phyloP scores from a whole-genome alignment of 768 basidiomycete species.

The Suillus occidentalis region DNA sequence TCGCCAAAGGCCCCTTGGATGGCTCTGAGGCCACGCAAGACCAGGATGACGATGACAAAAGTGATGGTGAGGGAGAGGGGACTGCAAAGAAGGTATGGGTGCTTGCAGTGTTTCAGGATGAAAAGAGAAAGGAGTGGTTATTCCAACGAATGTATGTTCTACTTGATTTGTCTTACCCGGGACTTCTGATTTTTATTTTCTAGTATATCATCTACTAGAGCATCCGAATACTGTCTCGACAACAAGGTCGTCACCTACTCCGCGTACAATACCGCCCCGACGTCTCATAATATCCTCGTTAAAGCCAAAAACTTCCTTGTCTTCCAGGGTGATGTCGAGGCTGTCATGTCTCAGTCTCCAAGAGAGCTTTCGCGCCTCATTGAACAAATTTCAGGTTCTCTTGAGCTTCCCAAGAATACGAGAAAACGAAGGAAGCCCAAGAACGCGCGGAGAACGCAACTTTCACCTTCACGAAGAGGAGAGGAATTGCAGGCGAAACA shows the following conservation, averaged over 20 bases:
- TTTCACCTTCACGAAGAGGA: conserved; percentile 90
- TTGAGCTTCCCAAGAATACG: conserved; percentile 88
- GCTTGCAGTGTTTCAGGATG: conserved; percentile 84
- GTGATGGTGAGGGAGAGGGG: conserved; percentile 63
- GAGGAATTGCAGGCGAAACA: conserved; percentile 92
- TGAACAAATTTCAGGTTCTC: conserved; percentile 93
- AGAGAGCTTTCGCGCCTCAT: conserved; percentile 89
- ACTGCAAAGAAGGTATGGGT: conserved; percentile 96
- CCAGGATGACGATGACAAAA: conserved; percentile 53
- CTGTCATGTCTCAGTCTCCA: conserved; percentile 92
- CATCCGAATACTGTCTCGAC: conserved; percentile 91
- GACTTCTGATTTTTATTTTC: not conserved
- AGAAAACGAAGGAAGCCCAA: conserved; percentile 82
- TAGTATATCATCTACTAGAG: conserved; percentile 85
- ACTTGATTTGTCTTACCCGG: not conserved
- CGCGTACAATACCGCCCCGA: conserved; percentile 84
- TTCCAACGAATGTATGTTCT: conserved; percentile 87
- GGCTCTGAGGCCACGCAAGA: conserved; percentile 42
- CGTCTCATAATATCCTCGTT: conserved; percentile 91
- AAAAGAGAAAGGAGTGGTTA: conserved; percentile 75
- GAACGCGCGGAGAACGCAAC: conserved; percentile 93
- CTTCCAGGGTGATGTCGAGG: conserved; percentile 98
- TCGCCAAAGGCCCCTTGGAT: conserved; percentile 50
- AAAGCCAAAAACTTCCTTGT: conserved; percentile 99
- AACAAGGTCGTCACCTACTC: conserved; percentile 78